These are phyloP conservation scores for Heterobasidion occidentale DNA, from an alignment of 1,284 basidiomycete species.

Conservation along the genomic window DNA sequence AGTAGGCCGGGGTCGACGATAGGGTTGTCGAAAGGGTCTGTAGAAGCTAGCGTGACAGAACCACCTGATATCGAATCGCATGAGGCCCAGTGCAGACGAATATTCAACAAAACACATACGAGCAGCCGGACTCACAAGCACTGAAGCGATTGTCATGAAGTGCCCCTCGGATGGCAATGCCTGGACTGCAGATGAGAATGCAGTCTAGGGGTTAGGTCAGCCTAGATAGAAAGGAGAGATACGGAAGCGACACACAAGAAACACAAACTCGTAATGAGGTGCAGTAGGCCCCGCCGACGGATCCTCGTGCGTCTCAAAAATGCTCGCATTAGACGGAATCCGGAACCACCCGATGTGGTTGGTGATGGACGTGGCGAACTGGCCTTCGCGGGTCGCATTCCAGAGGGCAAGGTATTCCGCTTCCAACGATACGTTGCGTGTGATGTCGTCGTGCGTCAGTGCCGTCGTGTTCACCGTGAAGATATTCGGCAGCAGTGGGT, in stretches of 20 bases:
- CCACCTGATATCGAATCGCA: constrained; percentile 9
- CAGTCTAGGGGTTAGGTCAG: constrained; percentile 1
- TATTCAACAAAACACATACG: constrained; percentile 6
- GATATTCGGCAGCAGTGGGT: constrained; percentile 16
- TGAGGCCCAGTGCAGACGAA: constrained; percentile 2
- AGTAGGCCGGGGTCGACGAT: constrained; percentile 21
- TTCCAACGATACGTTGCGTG: constrained; percentile 12
- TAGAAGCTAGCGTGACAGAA: constrained; percentile 11
- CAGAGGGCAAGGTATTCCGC: constrained; percentile 16
- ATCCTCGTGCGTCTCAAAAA: constrained; percentile 22
- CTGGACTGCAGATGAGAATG: neutral
- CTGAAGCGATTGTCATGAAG: constrained; percentile 8
- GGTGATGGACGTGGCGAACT: constrained; percentile 8
- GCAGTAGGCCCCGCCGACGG: constrained; percentile 25
- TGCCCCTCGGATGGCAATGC: constrained; percentile 6
- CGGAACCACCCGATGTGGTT: constrained; percentile 20
- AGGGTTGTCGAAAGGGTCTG: constrained; percentile 17
- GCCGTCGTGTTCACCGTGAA: constrained; percentile 19
- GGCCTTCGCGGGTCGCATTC: constrained; percentile 17
- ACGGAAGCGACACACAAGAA: constrained; percentile 4
- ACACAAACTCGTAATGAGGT: constrained; percentile 7
- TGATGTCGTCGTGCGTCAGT: constrained; percentile 16
- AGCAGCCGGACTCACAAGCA: constrained; percentile 8
- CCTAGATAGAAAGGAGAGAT: too few relatives aligned
- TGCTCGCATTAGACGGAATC: constrained; percentile 17